Conservation (phyloP, 805 yeast genomes). For the Metschnikowia kunwiensis region DNA sequence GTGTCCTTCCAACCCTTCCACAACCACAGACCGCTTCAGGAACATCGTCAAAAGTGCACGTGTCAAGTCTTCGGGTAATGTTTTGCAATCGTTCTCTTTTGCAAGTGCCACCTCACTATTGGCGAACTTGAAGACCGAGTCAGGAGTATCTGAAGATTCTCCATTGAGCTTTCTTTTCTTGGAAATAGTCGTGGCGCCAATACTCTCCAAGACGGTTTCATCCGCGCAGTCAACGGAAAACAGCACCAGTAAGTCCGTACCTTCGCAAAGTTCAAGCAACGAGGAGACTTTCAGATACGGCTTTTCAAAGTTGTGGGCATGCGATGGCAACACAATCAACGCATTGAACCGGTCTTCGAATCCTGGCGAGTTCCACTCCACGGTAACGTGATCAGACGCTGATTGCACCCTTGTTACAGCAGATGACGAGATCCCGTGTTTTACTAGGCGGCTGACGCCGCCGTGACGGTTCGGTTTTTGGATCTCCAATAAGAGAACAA, state of each 20-base stretch:
- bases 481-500: slow-evolving; percentile 23
- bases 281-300: too few species aligned
- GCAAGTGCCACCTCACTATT: background rate
- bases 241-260: too few species aligned
- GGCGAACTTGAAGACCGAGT: background rate
- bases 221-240: slow-evolving; percentile 1
- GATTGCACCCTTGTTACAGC: slow-evolving; percentile 12
- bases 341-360: slow-evolving; percentile 15
- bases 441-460: slow-evolving; percentile 18
- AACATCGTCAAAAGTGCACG: slow-evolving; percentile 4
- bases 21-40: background rate
- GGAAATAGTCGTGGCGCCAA: background rate
- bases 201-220: background rate
- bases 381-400: background rate
- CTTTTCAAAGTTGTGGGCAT: too few species aligned
- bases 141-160: background rate
- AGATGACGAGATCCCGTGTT: slow-evolving; percentile 23
- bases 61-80: slow-evolving; percentile 2
- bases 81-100: background rate
- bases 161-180: slow-evolving; percentile 3
- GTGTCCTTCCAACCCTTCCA: background rate
- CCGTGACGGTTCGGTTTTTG: slow-evolving; percentile 27
- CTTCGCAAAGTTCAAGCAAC: too few species aligned
- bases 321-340: slow-evolving; percentile 8
- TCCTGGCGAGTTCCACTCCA: slow-evolving; percentile 9